A percentile compares a stretch with the other conserved stretches of the same genome.
Evolutionary conservation across 179 eudicot genomes (phyloP).

Genomic region (Spergularia azorica): DNA sequence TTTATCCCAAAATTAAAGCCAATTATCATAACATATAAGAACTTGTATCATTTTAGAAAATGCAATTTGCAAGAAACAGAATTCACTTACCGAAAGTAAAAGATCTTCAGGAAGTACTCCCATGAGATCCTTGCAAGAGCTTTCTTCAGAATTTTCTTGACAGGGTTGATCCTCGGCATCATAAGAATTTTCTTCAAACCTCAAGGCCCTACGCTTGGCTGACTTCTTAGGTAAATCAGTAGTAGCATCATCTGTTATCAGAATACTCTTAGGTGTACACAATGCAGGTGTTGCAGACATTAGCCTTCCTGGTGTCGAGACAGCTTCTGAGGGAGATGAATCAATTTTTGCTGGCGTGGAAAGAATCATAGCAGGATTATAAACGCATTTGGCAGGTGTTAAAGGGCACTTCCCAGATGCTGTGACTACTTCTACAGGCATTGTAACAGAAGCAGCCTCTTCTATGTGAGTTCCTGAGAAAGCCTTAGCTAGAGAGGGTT

Average conservation of each 20-base stretch:
- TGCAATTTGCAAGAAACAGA: neutral
- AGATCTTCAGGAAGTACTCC: conserved; percentile 63
- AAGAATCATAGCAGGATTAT: neutral
- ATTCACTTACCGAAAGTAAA: conserved; percentile 61
- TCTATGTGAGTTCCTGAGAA: conserved; percentile 47
- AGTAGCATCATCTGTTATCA: conserved; percentile 48
- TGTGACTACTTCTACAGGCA: conserved; percentile 17
- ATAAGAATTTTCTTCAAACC: conserved; percentile 47
- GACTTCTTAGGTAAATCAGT: conserved; percentile 42
- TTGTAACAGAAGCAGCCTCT: conserved; percentile 14
- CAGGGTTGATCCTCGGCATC: conserved; percentile 33
- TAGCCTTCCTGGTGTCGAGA: conserved; percentile 50
- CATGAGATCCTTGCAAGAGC: conserved; percentile 40
- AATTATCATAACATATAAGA: no score
- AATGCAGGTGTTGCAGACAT: conserved; percentile 64
- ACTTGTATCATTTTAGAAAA: neutral
- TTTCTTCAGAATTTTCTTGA: neutral
- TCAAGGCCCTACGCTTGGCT: conserved; percentile 57
- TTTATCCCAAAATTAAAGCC: neutral
- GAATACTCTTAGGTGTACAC: conserved; percentile 51
- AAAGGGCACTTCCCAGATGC: conserved; percentile 32
- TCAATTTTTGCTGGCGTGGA: conserved; percentile 5
- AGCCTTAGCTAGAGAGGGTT: conserved; percentile 16
- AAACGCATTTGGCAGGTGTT: neutral
- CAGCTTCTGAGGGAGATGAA: conserved; percentile 53